These are phyloP conservation scores for Penicillium paradoxum DNA, from an alignment of 495 filamentous ascomycete genomes.

Conservation along the genomic window DNA sequence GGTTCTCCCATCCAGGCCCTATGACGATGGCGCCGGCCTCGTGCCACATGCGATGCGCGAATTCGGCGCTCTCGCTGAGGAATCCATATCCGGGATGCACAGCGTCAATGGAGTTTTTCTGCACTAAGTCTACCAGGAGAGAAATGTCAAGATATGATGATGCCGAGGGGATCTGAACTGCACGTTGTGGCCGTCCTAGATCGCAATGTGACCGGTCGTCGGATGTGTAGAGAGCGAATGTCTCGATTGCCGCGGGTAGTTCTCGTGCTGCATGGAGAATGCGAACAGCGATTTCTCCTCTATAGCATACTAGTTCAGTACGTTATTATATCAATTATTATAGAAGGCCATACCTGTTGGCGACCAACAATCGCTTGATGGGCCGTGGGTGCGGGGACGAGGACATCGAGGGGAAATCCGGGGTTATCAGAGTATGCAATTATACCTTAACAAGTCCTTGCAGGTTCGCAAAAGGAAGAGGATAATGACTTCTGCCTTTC, in stretches of 20 bases:
- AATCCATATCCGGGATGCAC: conserved; percentile 63
- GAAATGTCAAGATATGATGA: conserved; percentile 49
- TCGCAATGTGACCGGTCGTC: conserved; percentile 51
- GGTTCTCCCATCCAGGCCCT: conserved; percentile 49
- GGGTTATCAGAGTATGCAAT: conserved; percentile 1
- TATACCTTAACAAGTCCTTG: neutral
- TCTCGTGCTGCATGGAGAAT: conserved; percentile 55
- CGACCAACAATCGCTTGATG: conserved; percentile 51
- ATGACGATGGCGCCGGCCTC: conserved; percentile 47
- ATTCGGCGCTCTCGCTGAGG: conserved; percentile 54
- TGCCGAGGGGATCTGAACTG: conserved; percentile 45
- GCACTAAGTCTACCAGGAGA: conserved; percentile 39
- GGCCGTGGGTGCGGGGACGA: conserved; percentile 27
- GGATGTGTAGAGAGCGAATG: conserved; percentile 48
- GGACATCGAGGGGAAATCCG: conserved; percentile 15
- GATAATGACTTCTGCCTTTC: neutral
- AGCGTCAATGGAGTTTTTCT: conserved; percentile 49
- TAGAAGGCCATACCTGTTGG: conserved; percentile 45
- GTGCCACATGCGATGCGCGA: conserved; percentile 47
- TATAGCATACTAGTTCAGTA: conserved; percentile 19
- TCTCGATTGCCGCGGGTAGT: conserved; percentile 42
- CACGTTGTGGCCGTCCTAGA: conserved; percentile 40
- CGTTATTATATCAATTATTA: neutral
- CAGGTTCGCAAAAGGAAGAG: neutral
- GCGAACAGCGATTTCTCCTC: conserved; percentile 59